Evolutionary conservation across 345 rosid genomes (phyloP), one percentile per base, ranked within the genome.

Genomic region (Ricinus communis): DNA sequence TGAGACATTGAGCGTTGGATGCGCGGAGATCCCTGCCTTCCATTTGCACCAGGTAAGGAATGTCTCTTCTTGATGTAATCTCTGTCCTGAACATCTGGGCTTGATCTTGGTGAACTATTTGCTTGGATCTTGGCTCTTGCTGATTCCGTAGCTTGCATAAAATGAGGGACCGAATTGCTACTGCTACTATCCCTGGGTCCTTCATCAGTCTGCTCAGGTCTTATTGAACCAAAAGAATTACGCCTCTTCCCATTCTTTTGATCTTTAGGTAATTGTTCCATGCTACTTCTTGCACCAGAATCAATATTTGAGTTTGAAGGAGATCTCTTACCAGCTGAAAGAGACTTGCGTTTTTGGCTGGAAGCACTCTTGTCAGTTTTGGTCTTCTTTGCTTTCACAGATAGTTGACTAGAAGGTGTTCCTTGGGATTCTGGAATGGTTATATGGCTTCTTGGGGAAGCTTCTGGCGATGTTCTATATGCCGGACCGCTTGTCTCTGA

Each of bases 61-160:
- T 87, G 97, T 62, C 97, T 87, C 85, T 95, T 95, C 89, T 95
- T 90, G 63, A 71, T 28, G 52, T 79, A 80, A 5, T 95, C 99
- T 85, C 87, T 83, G 61, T 93, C 99, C 6, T 85, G 92, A 74
- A 88, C 78, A 67, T 93, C 98, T 47, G 99, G 98, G 78, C 98
- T 93, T 66, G 97, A 93, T 75, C 96, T 87, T 22, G 99, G 99
- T 5, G 97, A 90, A 83, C 73, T 95, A 70, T 82, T 90, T 19
- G 91, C 87, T 55, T 83, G 80, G 68, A 92, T 53, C 88, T 95
- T 95, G 31, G 96, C 97, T 84, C 80, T 89, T 13, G 96, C 99
- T 27, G 99, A 95, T 82, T 93, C 83, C 13, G 99, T 93, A 58
- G 85, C 96, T 82, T 87, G 98, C 99, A 95, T 95, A 90, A 95